phyloP scores from a whole-genome alignment of 208 protist species.

The Leishmania tropica region DNA sequence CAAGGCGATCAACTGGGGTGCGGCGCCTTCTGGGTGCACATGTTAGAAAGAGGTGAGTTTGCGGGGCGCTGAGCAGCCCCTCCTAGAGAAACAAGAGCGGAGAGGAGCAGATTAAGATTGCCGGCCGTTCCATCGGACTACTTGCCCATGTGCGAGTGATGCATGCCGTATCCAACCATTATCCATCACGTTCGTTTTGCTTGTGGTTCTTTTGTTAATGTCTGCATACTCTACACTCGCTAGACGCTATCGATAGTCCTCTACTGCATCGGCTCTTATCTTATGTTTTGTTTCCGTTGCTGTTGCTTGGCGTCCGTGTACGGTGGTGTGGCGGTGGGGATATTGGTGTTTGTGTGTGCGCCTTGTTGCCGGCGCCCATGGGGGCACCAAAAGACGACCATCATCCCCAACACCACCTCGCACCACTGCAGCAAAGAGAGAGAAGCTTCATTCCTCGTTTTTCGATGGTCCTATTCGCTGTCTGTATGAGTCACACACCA shows the following conservation, averaged over 20 bases:
- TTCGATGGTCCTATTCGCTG: neutral
- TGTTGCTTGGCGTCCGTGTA: neutral
- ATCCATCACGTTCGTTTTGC: neutral
- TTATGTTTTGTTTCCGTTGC: neutral
- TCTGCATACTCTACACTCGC: neutral
- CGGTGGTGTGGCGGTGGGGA: neutral
- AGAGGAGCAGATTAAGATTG: neutral
- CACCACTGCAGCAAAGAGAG: neutral
- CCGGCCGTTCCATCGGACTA: neutral
- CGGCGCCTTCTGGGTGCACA: neutral
- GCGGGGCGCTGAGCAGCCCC: neutral
- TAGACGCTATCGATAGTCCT: neutral
- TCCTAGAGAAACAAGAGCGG: neutral
- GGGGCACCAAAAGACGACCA: neutral
- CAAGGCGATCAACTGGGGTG: neutral
- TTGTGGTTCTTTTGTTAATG: neutral
- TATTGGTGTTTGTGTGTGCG: neutral
- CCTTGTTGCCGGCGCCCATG: neutral
- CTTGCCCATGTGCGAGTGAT: neutral
- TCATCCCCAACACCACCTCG: neutral
- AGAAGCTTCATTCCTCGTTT: neutral
- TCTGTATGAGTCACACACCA: neutral
- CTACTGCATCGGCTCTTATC: neutral
- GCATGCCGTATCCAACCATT: neutral
- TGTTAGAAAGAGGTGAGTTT: neutral